These are phyloP conservation scores for Penicillium hesseltinei DNA, from an alignment of 2,329 filamentous ascomycete species.

Conservation along the genomic window DNA sequence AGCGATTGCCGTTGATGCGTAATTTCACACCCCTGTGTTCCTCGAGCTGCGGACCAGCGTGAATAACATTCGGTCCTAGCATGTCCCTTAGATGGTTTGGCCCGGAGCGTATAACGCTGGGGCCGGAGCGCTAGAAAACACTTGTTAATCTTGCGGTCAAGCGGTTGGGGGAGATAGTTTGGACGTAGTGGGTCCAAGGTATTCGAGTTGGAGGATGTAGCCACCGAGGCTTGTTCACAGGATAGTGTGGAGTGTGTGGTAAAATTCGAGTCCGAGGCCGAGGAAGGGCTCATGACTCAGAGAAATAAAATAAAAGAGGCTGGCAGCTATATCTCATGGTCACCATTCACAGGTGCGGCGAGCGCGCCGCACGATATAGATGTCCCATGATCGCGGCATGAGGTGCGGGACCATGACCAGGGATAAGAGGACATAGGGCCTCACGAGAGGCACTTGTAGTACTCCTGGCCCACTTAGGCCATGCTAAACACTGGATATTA, in stretches of 20 bases:
- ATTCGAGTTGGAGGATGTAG: constrained; percentile 3
- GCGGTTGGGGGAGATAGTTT: constrained; percentile 20
- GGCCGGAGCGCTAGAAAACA: background rate
- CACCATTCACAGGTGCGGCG: background rate
- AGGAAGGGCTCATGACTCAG: background rate
- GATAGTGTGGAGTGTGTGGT: background rate
- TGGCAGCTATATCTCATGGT: constrained; percentile 2
- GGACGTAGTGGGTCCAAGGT: constrained; percentile 20
- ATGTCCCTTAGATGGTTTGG: background rate
- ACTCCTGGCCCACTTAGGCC: background rate
- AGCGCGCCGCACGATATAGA: background rate
- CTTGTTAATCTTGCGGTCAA: constrained; percentile 26
- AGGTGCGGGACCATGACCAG: constrained; percentile 20
- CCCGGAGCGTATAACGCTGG: background rate
- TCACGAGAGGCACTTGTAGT: background rate
- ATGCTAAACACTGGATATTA: background rate
- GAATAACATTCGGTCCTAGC: background rate
- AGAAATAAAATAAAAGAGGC: no score
- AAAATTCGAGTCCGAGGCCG: background rate
- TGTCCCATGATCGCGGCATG: constrained; percentile 24
- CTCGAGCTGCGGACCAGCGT: background rate
- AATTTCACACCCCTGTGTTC: background rate
- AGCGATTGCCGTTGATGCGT: background rate
- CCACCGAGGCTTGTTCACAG: background rate
- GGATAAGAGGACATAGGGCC: background rate